Base-by-base conservation (phyloP, 805 yeast species). In the Zygosaccharomyces rouxii region DNA sequence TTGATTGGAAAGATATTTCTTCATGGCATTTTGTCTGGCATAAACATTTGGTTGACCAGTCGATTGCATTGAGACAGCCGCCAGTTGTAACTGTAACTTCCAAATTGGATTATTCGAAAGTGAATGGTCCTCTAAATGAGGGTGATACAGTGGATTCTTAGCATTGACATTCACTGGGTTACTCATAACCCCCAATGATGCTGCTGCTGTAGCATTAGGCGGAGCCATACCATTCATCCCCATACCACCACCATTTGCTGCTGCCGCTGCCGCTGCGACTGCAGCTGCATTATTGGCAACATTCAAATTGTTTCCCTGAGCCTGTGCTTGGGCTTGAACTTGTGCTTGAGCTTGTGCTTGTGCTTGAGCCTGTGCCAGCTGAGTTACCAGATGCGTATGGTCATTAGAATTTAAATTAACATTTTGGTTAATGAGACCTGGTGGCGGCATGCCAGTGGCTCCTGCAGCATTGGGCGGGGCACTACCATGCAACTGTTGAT, bases 11-110 rank as follows among this genome's bases (percentile, higher is more conserved):
- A 66, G 37, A 38, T 63, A 64, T 49, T 64, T 63, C 46, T 67
- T 64, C 65, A 67, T 65, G 1, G 69, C 70, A 52, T 65, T 66
- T 54, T 67, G 70, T 39, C 70, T 60, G 3, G 71, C 71, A 51
- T 67, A 67, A 7, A 64, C 63, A 45, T 67, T 67, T 9, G 70
- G 66, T 48, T 61, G 69, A 4, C 70, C 70, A 39, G 66, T 37
- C 11, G 68, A 59, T 19, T 64, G 68, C 52, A 63, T 55, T 6
- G 70, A 66, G 1, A 62, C 55, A 9, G 63, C 54, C 1, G 68
- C 67, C 37, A 67, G 50, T 46, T 64, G 67, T 46, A 67, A 49
- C 52, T 67, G 71, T 18, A 67, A 47, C 49, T 67, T 67, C 71
- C 71, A 67, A 38, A 65, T 62, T 9, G 67, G 66, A 40, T 67